phyloP scores from a whole-genome alignment of 257 asterid genomes.

The Fraxinus americana region DNA sequence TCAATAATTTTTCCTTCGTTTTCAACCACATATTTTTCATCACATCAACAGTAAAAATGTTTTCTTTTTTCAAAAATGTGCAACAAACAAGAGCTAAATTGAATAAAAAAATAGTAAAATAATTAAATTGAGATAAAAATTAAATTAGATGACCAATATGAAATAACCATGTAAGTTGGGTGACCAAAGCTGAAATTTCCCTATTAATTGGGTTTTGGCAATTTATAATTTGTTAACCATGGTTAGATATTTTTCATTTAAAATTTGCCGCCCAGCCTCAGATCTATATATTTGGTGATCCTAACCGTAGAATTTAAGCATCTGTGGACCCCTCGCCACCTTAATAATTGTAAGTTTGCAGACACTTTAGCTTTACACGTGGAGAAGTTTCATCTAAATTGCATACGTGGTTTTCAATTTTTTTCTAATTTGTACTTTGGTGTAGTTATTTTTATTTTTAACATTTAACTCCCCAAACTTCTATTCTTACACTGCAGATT shows the following conservation, averaged over 20 bases:
- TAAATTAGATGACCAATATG: neutral
- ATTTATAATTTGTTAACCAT: neutral
- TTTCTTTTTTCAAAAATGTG: no score
- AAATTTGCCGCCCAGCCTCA: neutral
- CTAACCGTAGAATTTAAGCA: neutral
- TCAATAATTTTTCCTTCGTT: no score
- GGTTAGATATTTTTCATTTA: neutral
- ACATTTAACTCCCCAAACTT: no score
- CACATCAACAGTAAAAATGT: no score
- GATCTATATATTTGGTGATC: neutral
- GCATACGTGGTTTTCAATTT: no score
- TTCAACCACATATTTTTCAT: no score
- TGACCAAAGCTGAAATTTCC: neutral
- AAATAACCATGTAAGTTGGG: no score
- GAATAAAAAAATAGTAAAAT: neutral
- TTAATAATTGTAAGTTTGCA: neutral
- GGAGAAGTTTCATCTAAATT: no score
- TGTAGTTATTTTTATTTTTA: no score
- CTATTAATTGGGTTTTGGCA: neutral
- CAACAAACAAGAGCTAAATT: no score
- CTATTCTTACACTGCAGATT: neutral
- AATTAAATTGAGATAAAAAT: neutral
- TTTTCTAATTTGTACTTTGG: no score
- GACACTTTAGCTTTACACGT: neutral
- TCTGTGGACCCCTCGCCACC: neutral